Evolutionary conservation across 2,329 filamentous ascomycete genomes (phyloP), one percentile per base, ranked within the genome.

Genomic region (Mycosphaerella sp.): DNA sequence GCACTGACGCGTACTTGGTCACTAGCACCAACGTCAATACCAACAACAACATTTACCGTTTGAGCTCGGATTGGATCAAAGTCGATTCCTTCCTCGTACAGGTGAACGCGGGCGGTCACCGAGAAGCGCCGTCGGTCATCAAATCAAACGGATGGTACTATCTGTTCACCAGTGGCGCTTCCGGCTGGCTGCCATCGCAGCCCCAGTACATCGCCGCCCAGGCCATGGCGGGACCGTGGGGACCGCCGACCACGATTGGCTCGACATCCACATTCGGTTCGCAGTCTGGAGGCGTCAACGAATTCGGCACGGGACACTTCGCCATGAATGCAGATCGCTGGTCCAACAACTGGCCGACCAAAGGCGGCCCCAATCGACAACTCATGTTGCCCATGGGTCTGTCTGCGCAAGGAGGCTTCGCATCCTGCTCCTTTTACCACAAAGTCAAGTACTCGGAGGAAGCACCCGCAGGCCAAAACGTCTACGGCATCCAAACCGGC

Each of bases 1-100:
- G 53, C 5, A 45, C 55, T 23, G 41, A 52, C 3, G 61, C 48
- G 3, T 63, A 55, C 38, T 31, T 63, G 6, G 14, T 62, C 26
- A 57, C 59, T 0, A 53, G 59, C 34, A 62, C 59, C 8, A 46
- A 63, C 36, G 56, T 55, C 2, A 63, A 63, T 41, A 58, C 61
- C 4, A 54, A 62, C 45, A 56, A 59, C 48, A 61, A 61, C 29
- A 58, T 63, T 14, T 63, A 63, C 48, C 50, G 55, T n/a, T 44
- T 63, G n/a, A 59, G 41, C 11, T 32, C 53, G 26, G 50, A 59
- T 11, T 62, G 59, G 61, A 59, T 56, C 31, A 46, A 51, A 0
- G 52, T 63, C 14, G 53, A 59, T 12, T 46, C 48, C 17, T 42
- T 56, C 12, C 26, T 59, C 14, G 53, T 52, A 2, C 56, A 57